Conservation (phyloP, 83 land plant genomes). For the Picea abies region DNA sequence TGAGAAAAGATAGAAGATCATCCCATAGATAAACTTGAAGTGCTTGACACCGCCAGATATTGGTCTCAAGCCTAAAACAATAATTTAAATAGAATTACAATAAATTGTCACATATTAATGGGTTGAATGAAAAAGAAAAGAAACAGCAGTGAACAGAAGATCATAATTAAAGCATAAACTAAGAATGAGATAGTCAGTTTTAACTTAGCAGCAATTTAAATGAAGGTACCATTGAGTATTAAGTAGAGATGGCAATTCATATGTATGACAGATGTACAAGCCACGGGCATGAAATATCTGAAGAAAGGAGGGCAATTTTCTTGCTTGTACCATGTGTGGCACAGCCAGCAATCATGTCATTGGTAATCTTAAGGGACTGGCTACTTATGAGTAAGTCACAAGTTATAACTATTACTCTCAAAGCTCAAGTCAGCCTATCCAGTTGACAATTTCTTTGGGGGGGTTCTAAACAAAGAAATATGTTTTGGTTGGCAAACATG, state of each 20-base stretch:
- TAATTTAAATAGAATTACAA: not conserved
- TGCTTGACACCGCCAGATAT: no score
- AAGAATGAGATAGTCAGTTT: not conserved
- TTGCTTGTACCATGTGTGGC: constrained; percentile 9
- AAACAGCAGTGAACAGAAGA: not conserved
- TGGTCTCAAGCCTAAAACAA: not conserved
- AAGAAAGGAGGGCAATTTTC: constrained; percentile 7
- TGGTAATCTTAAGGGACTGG: constrained; percentile 14
- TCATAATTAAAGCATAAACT: not conserved
- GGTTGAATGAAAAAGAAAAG: not conserved
- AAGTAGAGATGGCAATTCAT: not conserved
- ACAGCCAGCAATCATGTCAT: constrained; percentile 10
- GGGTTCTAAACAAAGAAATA: constrained; percentile 10
- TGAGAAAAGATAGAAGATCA: constrained; percentile 7
- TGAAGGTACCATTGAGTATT: not conserved
- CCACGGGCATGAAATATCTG: constrained; percentile 2
- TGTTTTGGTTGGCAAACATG: constrained; percentile 17
- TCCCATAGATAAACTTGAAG: not conserved
- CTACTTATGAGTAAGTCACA: constrained; percentile 1
- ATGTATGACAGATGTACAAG: not conserved
- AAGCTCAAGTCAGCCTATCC: constrained; percentile 16
- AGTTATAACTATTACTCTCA: constrained; percentile 14
- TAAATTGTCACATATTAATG: not conserved
- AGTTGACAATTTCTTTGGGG: constrained; percentile 11
- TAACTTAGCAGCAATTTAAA: not conserved